Evolutionary conservation across 495 filamentous ascomycete genomes (phyloP).

Genomic region (Aspergillus homomorphus): DNA sequence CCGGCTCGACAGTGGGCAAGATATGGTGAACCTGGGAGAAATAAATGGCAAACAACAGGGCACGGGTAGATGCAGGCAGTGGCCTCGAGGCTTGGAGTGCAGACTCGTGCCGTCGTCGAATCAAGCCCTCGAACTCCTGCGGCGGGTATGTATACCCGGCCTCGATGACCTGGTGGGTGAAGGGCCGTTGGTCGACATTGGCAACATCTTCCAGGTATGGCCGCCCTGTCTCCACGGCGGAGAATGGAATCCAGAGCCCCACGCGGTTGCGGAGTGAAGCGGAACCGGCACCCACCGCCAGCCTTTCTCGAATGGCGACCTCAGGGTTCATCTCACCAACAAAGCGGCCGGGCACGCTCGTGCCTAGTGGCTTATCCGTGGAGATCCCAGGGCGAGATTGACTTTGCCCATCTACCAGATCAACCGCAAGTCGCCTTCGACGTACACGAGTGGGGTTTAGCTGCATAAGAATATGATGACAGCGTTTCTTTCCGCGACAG

Average conservation of each 20-base stretch:
- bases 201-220: not conserved
- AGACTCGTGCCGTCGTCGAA: constrained; percentile 29
- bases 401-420: no score
- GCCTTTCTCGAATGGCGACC: constrained; percentile 39
- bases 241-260: constrained; percentile 45
- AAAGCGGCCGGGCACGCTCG: constrained; percentile 19
- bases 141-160: not conserved
- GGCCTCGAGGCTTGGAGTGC: constrained; percentile 29
- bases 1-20: constrained; percentile 37
- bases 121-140: constrained; percentile 16
- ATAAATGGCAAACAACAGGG: constrained; percentile 30
- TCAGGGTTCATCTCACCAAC: constrained; percentile 50
- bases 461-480: constrained; percentile 24
- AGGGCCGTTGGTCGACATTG: constrained; percentile 7
- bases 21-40: constrained; percentile 35
- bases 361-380: no score
- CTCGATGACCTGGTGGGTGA: not conserved
- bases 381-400: no score
- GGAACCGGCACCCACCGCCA: constrained; percentile 24
- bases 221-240: constrained; percentile 5
- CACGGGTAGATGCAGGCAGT: constrained; percentile 27
- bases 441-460: not conserved
- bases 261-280: constrained; percentile 31
- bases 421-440: not conserved
- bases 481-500: no score